A percentile compares a stretch with the other conserved stretches of the same genome.
These are phyloP conservation scores for Wickerhamiella bombiphila DNA, from an alignment of 805 yeast genomes.

Conservation along the genomic window DNA sequence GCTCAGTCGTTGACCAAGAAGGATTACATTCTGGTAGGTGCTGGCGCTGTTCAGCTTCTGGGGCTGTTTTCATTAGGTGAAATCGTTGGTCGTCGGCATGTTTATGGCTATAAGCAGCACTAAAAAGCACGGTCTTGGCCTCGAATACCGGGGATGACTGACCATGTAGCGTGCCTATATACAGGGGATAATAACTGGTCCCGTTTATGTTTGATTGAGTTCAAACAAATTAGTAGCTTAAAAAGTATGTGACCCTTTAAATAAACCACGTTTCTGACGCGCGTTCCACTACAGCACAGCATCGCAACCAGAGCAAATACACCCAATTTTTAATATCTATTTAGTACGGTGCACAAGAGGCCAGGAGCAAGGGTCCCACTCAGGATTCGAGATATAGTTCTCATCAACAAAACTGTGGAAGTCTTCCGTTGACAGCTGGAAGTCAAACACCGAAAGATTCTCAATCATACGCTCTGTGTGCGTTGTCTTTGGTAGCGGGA, in stretches of 20 bases:
- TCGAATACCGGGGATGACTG: no score
- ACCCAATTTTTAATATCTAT: no score
- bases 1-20: conserved; percentile 39
- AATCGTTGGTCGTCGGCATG: conserved; percentile 85
- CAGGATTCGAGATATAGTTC: conserved; percentile 20
- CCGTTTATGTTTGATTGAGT: no score
- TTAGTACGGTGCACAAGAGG: no score
- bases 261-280: no score
- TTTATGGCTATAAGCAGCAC: conserved; percentile 55
- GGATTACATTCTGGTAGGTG: conserved; percentile 49
- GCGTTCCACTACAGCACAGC: no score
- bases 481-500: conserved; percentile 66
- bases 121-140: no score
- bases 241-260: no score
- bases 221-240: no score
- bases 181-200: no score
- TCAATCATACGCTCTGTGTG: conserved; percentile 41
- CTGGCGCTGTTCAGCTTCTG: conserved; percentile 66
- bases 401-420: conserved; percentile 17
- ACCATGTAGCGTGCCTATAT: no score
- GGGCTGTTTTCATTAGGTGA: conserved; percentile 94
- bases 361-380: conserved; percentile 26
- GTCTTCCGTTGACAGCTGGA: conserved; percentile 24
- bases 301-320: no score
- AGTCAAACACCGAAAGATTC: conserved; percentile 39